Evolutionary conservation across 345 rosid genomes (phyloP), one percentile per base, ranked within the genome.

Genomic region (Luvunga scandens): DNA sequence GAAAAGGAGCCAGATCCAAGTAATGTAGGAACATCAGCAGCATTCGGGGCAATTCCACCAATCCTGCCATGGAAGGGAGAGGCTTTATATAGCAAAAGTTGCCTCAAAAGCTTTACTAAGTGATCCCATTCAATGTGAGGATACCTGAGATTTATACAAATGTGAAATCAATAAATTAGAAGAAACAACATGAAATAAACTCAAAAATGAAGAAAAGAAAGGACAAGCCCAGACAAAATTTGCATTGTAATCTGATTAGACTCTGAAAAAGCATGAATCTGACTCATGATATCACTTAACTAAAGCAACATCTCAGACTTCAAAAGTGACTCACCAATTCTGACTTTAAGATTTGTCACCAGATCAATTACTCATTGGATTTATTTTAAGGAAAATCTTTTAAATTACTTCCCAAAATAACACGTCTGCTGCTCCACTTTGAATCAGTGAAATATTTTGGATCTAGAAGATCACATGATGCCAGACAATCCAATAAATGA

Each of bases 41-140:
- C 99, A 84, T 81, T 90, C 75, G 84, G 94, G 75, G 85, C 65
- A 79, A 84, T 83, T 82, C 80, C 83, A 79, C 83, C 90, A 83
- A 81, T 74, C 80, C 81, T 85, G 82, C 84, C 72, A 70, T 77
- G 87, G 61, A 85, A 75, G 65, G 90, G 78, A 77, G 89, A 67
- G 61, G 86, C 83, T 70, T 86, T 84, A 73, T 83, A 77, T 67
- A 83, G 78, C 77, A 92, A 77, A 69, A 96, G 87, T 84, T 94
- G 95, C 86, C 91, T 96, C 85, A 96, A 84, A 87, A 96, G 98
- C 90, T 91, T 89, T 76, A 91, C 92, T 90, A 96, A 86, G 88
- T 96, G 99, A 85, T 89, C 91, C 75, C 89, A 90, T 84, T 86
- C 91, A 65, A 96, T 80, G 80, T 96, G 98, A 76, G 94, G 89